Base-by-base conservation (phyloP, 208 protist species). In the Leishmania martiniquensis region DNA sequence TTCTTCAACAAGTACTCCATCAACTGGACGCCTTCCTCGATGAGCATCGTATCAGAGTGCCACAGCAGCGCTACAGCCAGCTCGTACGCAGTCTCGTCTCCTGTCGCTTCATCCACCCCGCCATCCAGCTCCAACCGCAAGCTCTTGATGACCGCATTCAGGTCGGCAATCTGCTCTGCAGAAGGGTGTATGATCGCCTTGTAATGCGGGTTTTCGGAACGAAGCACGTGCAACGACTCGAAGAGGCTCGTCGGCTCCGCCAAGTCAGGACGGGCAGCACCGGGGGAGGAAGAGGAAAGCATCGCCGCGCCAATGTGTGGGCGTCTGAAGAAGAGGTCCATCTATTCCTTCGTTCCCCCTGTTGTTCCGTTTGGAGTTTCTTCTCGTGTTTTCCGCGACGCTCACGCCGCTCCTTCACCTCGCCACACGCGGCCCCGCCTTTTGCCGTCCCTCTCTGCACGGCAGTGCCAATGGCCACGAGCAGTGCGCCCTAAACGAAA, bases 1-100 rank as follows among this genome's bases (percentile, higher is more conserved):
- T 80, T 72, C 66, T 85, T 89, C 45, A 92, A 75, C 20, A 96
- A 69, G 13, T 80, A 86, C 75, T 94, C 87, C 89, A 97, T 92
- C 59, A 97, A 57, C 52, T 82, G 77, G 37, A 95, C 70, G 63
- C 93, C 93, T 77, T 94, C 89, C 65, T 88, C 71, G 45, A 97
- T 77, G 60, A 85, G 86, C 10, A 75, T 85, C 45, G 47, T 60
- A 39, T 87, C 74, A 10, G 85, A 84, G 78, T 97, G 93, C 66
- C 86, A 92, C 22, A 97, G 88, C 39, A 93, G 82, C 39, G 90
- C 82, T 59, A 82, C 84, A 7, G 87, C 90, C 15, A 95, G 85
- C 66, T 92, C 84, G 82, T 92, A 94, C 13, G 84, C 72, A 0
- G 89, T 77, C 59, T 85, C 77, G 22, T 73, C 68, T 32, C 78